Percentiles rank a stretch among this genome's conserved stretches.
Conservation (phyloP, 768 basidiomycete species). For the Pisolithus orientalis region DNA sequence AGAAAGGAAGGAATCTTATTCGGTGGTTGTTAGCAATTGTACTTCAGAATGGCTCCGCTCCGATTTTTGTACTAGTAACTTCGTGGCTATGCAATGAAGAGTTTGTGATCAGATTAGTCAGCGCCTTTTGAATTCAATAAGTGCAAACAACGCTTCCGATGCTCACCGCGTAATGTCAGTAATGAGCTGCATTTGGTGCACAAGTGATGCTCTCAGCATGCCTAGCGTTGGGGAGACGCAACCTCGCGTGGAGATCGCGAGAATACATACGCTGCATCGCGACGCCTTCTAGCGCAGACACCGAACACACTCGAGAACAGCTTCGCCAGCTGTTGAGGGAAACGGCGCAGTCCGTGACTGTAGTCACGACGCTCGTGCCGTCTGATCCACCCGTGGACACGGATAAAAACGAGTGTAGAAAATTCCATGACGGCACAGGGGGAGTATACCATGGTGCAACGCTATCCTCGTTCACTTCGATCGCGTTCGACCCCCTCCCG, state of each 20-base stretch:
- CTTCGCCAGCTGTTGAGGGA: constrained; percentile 63
- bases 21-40: too few species aligned
- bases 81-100: too few species aligned
- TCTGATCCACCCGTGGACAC: not conserved
- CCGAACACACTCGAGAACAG: constrained; percentile 10
- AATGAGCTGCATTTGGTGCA: not conserved
- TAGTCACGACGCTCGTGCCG: constrained; percentile 56
- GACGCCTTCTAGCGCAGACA: not conserved
- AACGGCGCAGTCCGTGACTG: constrained; percentile 80
- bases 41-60: too few species aligned
- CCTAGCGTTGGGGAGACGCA: not conserved
- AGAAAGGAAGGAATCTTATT: not conserved
- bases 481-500: constrained; percentile 84
- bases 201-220: constrained; percentile 1
- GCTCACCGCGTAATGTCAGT: not conserved
- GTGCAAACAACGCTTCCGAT: not conserved
- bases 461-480: constrained; percentile 87
- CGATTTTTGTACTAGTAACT: too few species aligned
- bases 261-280: not conserved
- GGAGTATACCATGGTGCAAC: constrained; percentile 78
- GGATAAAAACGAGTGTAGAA: not conserved
- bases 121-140: not conserved
- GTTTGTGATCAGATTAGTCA: too few species aligned
- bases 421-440: not conserved
- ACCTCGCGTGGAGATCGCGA: not conserved